phyloP scores from a whole-genome alignment of 2,329 filamentous ascomycete species.

The Hypoxylon sp. region DNA sequence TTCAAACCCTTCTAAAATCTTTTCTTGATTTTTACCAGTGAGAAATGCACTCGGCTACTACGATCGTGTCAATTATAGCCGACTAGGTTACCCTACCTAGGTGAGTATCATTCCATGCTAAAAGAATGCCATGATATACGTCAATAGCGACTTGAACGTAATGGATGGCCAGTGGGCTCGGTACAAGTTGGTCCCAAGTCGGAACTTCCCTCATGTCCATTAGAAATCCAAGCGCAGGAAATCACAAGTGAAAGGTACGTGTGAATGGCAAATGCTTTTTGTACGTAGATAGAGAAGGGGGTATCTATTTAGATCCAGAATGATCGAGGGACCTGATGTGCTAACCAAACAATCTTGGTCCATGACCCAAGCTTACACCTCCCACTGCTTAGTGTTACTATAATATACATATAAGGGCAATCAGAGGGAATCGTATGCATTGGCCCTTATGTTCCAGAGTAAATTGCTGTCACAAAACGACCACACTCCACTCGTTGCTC shows the following conservation, averaged over 20 bases:
- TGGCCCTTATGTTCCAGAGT: slow-evolving; percentile 62
- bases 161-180: too few species aligned
- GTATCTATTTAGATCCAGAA: slow-evolving; percentile 41
- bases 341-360: slow-evolving; percentile 20
- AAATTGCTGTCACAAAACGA: slow-evolving; percentile 81
- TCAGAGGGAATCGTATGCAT: slow-evolving; percentile 2
- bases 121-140: too few species aligned
- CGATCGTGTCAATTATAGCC: too few species aligned
- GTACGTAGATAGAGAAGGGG: slow-evolving; percentile 40
- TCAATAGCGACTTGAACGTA: too few species aligned
- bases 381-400: slow-evolving; percentile 21
- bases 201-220: too few species aligned
- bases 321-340: slow-evolving; percentile 33
- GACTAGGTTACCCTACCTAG: too few species aligned
- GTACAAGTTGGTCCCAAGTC: too few species aligned
- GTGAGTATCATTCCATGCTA: too few species aligned
- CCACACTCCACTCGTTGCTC: slow-evolving; percentile 93
- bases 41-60: too few species aligned
- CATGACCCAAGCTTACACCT: slow-evolving; percentile 16
- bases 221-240: not conserved
- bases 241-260: slow-evolving; percentile 4
- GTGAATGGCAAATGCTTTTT: slow-evolving; percentile 6
- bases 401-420: slow-evolving; percentile 36
- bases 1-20: too few species aligned
- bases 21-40: too few species aligned